Conservation (phyloP, 1,284 basidiomycete species). For the Boletus mariae region DNA sequence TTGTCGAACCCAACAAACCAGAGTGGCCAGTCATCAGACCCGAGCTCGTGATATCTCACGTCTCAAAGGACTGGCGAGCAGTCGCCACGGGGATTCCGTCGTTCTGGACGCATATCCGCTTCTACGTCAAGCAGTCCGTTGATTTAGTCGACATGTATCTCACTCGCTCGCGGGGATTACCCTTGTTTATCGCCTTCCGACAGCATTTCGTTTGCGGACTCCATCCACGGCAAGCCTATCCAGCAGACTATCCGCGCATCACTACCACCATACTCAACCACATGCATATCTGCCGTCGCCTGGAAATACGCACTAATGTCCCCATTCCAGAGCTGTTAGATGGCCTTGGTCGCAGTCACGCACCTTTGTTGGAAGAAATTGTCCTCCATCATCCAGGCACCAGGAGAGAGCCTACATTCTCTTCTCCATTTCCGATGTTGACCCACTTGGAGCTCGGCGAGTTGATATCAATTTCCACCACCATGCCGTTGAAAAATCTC, state of each 20-base stretch:
- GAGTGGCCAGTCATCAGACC: slow-evolving; percentile 15
- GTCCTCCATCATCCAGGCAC: slow-evolving; percentile 22
- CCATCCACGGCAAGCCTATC: slow-evolving; percentile 17
- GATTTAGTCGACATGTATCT: slow-evolving; percentile 29
- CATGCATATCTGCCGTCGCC: slow-evolving; percentile 22
- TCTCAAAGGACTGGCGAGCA: slow-evolving; percentile 30
- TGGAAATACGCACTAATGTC: slow-evolving; percentile 28
- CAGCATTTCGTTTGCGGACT: slow-evolving; percentile 21
- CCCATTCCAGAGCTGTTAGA: slow-evolving; percentile 27
- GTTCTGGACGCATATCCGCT: slow-evolving; percentile 26
- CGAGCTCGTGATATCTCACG: slow-evolving; percentile 30
- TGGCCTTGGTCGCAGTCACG: slow-evolving; percentile 17
- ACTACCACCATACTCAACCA: slow-evolving; percentile 26
- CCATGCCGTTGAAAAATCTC: slow-evolving; percentile 16
- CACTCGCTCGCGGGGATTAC: slow-evolving; percentile 25
- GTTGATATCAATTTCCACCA: slow-evolving; percentile 15
- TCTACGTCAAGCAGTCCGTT: slow-evolving; percentile 26
- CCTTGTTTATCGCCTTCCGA: slow-evolving; percentile 23
- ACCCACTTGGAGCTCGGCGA: slow-evolving; percentile 23
- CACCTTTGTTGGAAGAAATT: slow-evolving; percentile 27
- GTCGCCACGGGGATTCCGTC: slow-evolving; percentile 22
- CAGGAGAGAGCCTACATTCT: slow-evolving; percentile 15
- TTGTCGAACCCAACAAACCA: slow-evolving; percentile 1
- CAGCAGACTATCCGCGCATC: slow-evolving; percentile 23
- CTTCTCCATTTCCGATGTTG: slow-evolving; percentile 25